Evolutionary conservation across 768 basidiomycete genomes (phyloP), one percentile per base, ranked within the genome.

Genomic region (Cyathus striatus): DNA sequence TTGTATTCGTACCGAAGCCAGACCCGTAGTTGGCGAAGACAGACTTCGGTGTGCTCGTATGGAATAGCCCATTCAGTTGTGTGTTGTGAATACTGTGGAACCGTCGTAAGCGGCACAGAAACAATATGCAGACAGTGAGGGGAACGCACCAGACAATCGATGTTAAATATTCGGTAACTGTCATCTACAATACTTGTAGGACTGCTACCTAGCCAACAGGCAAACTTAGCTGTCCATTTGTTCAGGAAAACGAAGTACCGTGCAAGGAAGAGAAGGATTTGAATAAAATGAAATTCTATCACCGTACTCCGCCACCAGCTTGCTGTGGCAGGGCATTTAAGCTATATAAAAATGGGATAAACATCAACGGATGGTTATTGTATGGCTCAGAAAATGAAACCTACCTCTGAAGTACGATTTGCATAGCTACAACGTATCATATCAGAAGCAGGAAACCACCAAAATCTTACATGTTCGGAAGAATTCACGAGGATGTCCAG

Each of bases 61-160:
- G 94, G 90, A 26, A 99, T 74, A 4, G 90, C 90, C 84, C 92
- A 95, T 64, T 99, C 96, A 9, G 90, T 91, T 2, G 96, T 97
- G 62, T 92, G 85, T 62, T 97, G 93, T 1, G 81, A 81, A 62
- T 85, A 90, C 91, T 93, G 58, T 78, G 83, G 80, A n/a, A n/a
- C n/a, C n/a, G 83, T 6, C 34, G 7, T 12, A 6, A 41, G n/a
- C 18, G 13, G 23, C 6, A 41, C 17, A 14, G 17, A 41, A 6
- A 10, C 6, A 27, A 13, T 17, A 20, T 23, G 23, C 22, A 30
- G 26, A 23, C 36, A n/a, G n/a, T 10, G 13, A 26, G 25, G 32
- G 16, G 41, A 22, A 72, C 89, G 55, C 60, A 92, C 90, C 65
- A 89, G 75, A 64, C 90, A 93, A 50, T 98, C 94, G 47, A 96